Evolutionary conservation across 441 rosid genomes (phyloP).

Genomic region (Cnidoscolus chayamansa): DNA sequence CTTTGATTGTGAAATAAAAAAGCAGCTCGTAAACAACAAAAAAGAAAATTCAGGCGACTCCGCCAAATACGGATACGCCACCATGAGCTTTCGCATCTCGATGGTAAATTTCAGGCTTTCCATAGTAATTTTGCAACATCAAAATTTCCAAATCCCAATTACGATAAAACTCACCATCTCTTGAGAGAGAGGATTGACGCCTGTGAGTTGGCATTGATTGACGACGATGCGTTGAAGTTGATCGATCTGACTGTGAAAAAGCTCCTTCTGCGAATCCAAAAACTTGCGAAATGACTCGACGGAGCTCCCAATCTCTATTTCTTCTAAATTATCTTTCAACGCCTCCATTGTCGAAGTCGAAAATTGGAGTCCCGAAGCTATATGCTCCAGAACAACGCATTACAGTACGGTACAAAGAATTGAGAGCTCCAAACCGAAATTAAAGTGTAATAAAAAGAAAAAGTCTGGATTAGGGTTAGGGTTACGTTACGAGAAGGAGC

Average conservation of each 20-base stretch:
- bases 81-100: too few species aligned
- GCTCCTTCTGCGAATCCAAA: constrained; percentile 63
- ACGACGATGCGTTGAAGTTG: constrained; percentile 75
- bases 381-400: constrained; percentile 48
- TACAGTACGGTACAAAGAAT: constrained; percentile 28
- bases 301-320: constrained; percentile 63
- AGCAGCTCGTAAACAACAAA: too few species aligned
- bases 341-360: constrained; percentile 54
- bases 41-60: too few species aligned
- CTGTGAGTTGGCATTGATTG: constrained; percentile 90
- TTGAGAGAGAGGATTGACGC: constrained; percentile 97
- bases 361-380: constrained; percentile 36
- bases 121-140: background rate
- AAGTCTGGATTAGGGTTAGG: constrained; percentile 47
- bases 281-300: constrained; percentile 58
- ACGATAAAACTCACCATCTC: constrained; percentile 66
- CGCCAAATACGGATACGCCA: too few species aligned
- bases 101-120: background rate
- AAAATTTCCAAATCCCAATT: background rate
- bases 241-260: constrained; percentile 83
- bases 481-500: constrained; percentile 21
- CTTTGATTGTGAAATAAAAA: background rate
- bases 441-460: constrained; percentile 10
- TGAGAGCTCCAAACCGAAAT: background rate
- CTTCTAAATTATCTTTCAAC: constrained; percentile 48